These are phyloP conservation scores for Penicillium roqueforti DNA, from an alignment of 495 filamentous ascomycete species.

Conservation along the genomic window DNA sequence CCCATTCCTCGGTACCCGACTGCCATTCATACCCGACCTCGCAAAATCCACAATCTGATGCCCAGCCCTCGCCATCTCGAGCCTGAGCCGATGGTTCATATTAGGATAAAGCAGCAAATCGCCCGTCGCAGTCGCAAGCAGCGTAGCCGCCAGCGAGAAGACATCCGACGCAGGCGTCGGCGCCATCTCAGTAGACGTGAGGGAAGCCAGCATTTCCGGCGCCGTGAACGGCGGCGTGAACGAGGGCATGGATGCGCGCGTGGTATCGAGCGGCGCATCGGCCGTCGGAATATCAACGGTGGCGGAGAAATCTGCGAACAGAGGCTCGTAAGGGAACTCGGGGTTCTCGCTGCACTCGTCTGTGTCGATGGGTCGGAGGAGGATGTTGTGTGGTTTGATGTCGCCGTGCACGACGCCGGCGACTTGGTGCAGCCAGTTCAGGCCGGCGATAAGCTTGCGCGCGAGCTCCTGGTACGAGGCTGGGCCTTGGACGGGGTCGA, in stretches of 20 bases:
- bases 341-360: conserved; percentile 6
- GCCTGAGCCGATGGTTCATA: conserved; percentile 38
- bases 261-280: conserved; percentile 11
- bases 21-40: conserved; percentile 35
- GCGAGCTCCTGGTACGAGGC: conserved; percentile 44
- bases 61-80: conserved; percentile 48
- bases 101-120: conserved; percentile 49
- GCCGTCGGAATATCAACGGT: conserved; percentile 33
- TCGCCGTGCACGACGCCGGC: conserved; percentile 45
- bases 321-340: conserved; percentile 36
- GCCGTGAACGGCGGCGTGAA: conserved; percentile 57
- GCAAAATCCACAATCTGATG: conserved; percentile 45
- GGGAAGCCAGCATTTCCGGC: conserved; percentile 45
- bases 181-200: conserved; percentile 22
- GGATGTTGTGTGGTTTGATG: conserved; percentile 44
- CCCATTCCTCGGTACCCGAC: conserved; percentile 40
- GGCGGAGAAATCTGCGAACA: conserved; percentile 61
- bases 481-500: conserved; percentile 46
- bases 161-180: conserved; percentile 25
- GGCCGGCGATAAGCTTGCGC: conserved; percentile 42
- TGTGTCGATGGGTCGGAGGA: conserved; percentile 25
- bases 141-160: conserved; percentile 54
- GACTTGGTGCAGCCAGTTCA: conserved; percentile 48
- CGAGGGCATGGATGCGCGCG: conserved; percentile 38
- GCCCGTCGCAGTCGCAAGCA: conserved; percentile 53